Evolutionary conservation across 306 rosid genomes (phyloP), one percentile per base, ranked within the genome.

Genomic region (Begonia masoniana): DNA sequence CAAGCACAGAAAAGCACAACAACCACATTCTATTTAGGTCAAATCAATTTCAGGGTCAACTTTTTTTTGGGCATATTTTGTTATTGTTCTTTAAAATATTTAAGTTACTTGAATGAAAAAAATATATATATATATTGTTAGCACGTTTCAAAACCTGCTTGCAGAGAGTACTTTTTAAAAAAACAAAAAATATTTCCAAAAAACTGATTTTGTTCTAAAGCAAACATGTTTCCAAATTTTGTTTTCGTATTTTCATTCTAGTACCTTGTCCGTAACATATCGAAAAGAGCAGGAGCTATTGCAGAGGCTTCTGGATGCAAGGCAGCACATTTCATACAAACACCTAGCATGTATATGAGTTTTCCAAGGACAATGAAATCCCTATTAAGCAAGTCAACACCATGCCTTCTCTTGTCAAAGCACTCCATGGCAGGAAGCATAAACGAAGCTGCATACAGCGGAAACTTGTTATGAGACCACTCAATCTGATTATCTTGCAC

Each of bases 371-470:
- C 88, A 51, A 91, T 63, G 60, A 91, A 91, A 71, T 91, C 97
- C 79, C 97, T 81, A 62, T 69, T 74, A 66, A 85, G 89, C 78
- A 91, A 74, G 75, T 91, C 96, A 56, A 85, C 86, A 50, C 97
- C 96, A 2, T 91, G 96, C 53, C 96, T 76, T 75, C 67, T 91
- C 67, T 85, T 91, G 68, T 91, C 96, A 70, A 71, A 91, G 24
- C 96, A 94, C 65, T 83, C 82, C 96, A 91, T 85, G 59, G 94
- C 94, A 52, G 97, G 97, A 55, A 91, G 96, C 92, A 91, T 85
- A 66, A 85, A 85, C n/a, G 92, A 88, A 43, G 97, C 95, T 16
- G 94, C 97, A 68, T 91, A 76, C 68, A 71, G 61, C 15, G 97
- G 97, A 76, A 91, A 91, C 82, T 83, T 91, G 62, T 91, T 91